Evolutionary conservation across 225 moss, liverwort and hornwort species (phyloP).

Genomic region (Thuidium tamariscinum): DNA sequence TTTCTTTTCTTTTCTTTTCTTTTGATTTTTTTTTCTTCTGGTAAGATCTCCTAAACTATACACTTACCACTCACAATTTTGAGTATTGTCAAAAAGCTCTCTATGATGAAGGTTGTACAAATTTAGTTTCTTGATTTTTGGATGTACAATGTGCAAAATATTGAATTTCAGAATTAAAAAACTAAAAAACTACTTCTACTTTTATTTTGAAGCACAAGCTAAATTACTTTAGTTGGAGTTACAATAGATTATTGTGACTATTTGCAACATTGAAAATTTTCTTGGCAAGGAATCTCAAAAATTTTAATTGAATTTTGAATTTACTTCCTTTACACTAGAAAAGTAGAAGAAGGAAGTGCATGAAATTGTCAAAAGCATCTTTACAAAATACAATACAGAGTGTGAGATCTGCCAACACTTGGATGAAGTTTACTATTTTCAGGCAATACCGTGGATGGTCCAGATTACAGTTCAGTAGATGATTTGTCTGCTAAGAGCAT

Average conservation of each 20-base stretch:
- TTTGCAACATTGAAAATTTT: not conserved
- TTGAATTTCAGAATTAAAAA: no score
- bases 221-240: not conserved
- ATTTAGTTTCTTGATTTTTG: no score
- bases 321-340: rapidly evolving
- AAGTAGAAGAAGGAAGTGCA: not conserved
- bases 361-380: not conserved
- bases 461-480: not conserved
- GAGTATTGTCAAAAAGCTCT: no score
- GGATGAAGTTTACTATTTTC: not conserved
- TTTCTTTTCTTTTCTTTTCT: no score
- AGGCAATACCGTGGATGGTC: not conserved
- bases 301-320: not conserved
- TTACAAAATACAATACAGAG: not conserved
- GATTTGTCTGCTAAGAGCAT: not conserved
- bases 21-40: no score
- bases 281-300: rapidly evolving
- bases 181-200: no score
- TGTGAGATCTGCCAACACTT: not conserved
- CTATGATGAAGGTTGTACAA: no score
- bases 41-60: no score
- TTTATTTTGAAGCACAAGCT: no score
- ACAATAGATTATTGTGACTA: not conserved
- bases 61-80: no score
- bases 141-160: no score